Evolutionary conservation across 176 grass and related monocot genomes (phyloP).

Genomic region (Tillandsia leiboldiana): DNA sequence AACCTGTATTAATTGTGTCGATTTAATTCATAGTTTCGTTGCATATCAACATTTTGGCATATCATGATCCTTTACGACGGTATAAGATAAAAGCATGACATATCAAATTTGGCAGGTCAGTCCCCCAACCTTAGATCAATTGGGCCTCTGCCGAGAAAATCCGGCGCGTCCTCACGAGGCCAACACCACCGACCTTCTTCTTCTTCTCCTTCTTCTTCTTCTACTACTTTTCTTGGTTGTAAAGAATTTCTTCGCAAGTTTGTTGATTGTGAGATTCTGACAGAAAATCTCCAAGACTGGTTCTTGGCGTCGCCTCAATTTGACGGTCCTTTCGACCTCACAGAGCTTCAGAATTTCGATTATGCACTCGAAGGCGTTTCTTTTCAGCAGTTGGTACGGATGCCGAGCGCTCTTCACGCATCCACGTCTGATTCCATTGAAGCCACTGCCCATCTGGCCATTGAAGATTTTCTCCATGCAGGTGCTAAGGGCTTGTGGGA

Average conservation of each 20-base stretch:
- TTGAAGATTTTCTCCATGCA: slow-evolving; percentile 93
- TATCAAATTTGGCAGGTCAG: slow-evolving; percentile 31
- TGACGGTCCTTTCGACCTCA: slow-evolving; percentile 60
- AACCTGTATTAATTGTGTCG: not conserved
- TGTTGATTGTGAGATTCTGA: slow-evolving; percentile 79
- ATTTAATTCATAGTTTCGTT: not conserved
- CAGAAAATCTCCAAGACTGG: slow-evolving; percentile 71
- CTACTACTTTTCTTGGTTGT: slow-evolving; percentile 59
- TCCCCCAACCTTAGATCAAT: slow-evolving; percentile 55
- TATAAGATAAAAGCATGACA: slow-evolving; percentile 8
- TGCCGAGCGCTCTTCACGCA: slow-evolving; percentile 75
- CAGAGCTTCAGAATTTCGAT: slow-evolving; percentile 77
- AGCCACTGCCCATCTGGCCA: slow-evolving; percentile 72
- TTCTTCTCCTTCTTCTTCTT: slow-evolving; percentile 79
- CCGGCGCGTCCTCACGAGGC: slow-evolving; percentile 30
- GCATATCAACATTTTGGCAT: not conserved
- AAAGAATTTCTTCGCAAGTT: slow-evolving; percentile 93
- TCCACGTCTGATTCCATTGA: slow-evolving; percentile 74
- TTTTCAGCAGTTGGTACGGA: slow-evolving; percentile 83
- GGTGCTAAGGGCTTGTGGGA: slow-evolving; percentile 80
- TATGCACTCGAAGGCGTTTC: slow-evolving; percentile 83
- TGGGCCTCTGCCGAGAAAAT: slow-evolving; percentile 42
- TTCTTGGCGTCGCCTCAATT: slow-evolving; percentile 58
- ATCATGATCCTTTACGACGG: not conserved
- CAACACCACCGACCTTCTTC: slow-evolving; percentile 34